Percentiles rank a stretch among this genome's conserved stretches.
phyloP scores from a whole-genome alignment of 805 yeast genomes.

The Barnettozyma pratensis region DNA sequence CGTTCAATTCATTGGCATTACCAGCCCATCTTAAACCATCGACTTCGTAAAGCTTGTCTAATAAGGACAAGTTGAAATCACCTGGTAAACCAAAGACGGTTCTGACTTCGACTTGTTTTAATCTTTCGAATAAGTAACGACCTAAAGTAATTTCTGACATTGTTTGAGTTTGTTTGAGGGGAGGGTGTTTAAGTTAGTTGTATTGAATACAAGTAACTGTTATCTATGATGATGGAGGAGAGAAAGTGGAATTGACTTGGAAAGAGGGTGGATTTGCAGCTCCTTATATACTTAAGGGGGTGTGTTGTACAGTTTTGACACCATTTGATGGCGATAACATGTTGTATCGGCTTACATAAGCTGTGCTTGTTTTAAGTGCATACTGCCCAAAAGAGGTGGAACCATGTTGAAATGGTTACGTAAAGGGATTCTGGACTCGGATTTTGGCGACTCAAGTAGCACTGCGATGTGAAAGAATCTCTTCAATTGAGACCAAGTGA shows the following conservation, averaged over 20 bases:
- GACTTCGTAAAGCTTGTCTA: constrained; percentile 71
- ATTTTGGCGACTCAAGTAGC: too few species aligned
- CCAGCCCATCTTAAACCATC: constrained; percentile 85
- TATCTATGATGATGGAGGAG: not conserved
- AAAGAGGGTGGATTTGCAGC: not conserved
- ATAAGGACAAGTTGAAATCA: constrained; percentile 68
- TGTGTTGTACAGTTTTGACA: constrained; percentile 6
- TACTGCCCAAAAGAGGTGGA: not conserved
- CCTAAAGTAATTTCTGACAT: constrained; percentile 56
- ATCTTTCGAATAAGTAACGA: constrained; percentile 71
- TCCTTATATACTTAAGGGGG: not conserved
- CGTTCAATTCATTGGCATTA: constrained; percentile 85
- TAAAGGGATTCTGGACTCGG: too few species aligned
- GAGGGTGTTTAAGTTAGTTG: constrained; percentile 3
- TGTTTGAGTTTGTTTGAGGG: not conserved
- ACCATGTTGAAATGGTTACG: too few species aligned
- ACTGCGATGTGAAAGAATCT: too few species aligned
- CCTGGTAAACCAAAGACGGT: constrained; percentile 81
- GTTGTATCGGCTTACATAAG: not conserved
- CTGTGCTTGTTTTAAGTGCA: not conserved
- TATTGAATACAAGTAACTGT: not conserved
- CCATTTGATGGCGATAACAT: constrained; percentile 15
- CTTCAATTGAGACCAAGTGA: too few species aligned
- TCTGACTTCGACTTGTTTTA: constrained; percentile 63
- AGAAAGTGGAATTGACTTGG: not conserved